Evolutionary conservation across 106 monocot species (phyloP), one percentile per base, ranked within the genome.

Genomic region (Cymbidium sinense): DNA sequence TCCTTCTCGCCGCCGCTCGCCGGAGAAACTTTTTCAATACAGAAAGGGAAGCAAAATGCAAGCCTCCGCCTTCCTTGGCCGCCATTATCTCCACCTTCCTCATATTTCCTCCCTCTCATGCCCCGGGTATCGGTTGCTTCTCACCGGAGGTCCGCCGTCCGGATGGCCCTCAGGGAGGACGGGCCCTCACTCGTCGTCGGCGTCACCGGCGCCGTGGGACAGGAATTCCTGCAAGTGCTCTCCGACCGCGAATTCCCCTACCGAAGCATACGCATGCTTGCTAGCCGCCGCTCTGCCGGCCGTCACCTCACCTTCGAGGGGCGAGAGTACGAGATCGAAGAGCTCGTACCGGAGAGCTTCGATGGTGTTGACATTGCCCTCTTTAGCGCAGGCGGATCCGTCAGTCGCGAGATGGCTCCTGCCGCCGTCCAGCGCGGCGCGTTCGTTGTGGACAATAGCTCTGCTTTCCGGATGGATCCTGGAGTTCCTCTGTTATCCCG

Each of bases 191-290:
- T 99, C 4, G 98, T 99, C 13, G 94, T 92, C 36, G 94, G 98
- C 51, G 88, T 90, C 62, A 99, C 98, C 19, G 98, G 98, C 44
- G 98, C 98, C 55, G 94, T 99, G 12, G 94, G 98, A 17, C 94
- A 95, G 79, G 98, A 99, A 81, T 99, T 99, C 89, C 92, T 99
- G 58, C 23, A 75, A 41, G 98, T 99, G 1, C 85, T 99, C n/a
- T 90, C 92, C 78, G 88, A 92, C 70, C 91, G 94, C 0, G 90
- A 92, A 76, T 98, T 94, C 83, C 94, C 94, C 20, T 98, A 99
- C 86, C 80, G 87, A 37, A 79, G 70, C 82, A 83, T 94, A 81
- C 79, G 83, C 50, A 82, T 99, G 83, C 92, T 99, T 43, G 94
- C 98, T 50, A 89, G 88, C 85, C 61, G 73, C 75, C 85, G 94